Base-by-base conservation (phyloP, 371 early-diverging fungal species). In the Parasitella parasitica region DNA sequence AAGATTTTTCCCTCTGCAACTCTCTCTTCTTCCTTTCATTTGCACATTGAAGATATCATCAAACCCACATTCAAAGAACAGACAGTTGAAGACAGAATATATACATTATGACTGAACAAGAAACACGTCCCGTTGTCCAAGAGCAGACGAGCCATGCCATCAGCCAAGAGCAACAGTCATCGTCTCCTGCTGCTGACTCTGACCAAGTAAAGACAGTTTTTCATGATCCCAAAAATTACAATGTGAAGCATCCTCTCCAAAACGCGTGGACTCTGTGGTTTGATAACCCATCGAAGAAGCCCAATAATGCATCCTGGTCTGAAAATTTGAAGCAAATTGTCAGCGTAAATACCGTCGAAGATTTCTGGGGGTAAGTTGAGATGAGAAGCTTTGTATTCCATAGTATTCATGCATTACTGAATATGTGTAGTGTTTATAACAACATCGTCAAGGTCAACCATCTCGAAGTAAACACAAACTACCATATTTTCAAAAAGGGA, bases 401-500 rank as follows among this genome's bases (percentile, higher is more conserved):
- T 32, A 32, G 3, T 8, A 32, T 32, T 6, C 11, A 32, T 32
- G 3, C 4, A 18, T 5, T 41, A 41, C 5, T 41, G 41, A 41
- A 18, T 15, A 3, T 18, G 8, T 16, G 11, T 63, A 74, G 74
- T 32, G 74, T 92, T 30, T 88, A 90, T 81, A 95, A 95, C 85
- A 91, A 92, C 73, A 82, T 95, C 48, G 77, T 85, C 54, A 86
- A 87, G 59, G 85, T 92, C 16, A 83, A 84, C 39, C 89, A 91
- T 49, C 74, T 96, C 65, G 79, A 89, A 13, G 64, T 82, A 32
- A 88, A 90, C 28, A 85, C 94, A 57, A 95, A 97, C 81, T 93
- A 95, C 71, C 95, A 97, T 69, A 75, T 99, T 54, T 99, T 99
- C 87, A 94, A 94, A 76, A 84, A 91, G 51, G 97, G 95, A 16